A percentile compares a stretch with the other conserved stretches of the same genome.
phyloP scores from a whole-genome alignment of 139 green algal genomes.

The Spirogloea muscicola region DNA sequence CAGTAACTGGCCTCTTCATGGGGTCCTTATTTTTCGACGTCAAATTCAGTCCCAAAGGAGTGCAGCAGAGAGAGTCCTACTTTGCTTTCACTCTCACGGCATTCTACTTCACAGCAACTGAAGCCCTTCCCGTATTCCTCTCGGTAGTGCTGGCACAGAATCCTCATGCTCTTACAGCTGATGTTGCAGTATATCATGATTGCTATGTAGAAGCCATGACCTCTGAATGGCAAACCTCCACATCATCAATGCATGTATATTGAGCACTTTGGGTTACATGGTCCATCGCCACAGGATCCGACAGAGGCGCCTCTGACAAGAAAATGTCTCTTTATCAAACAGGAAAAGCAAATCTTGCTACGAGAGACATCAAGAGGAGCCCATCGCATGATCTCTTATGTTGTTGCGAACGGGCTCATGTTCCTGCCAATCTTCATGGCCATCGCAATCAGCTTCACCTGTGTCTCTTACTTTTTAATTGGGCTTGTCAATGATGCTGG shows the following conservation, averaged over 20 bases:
- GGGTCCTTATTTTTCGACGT: conserved; percentile 49
- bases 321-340: too few species aligned
- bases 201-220: too few species aligned
- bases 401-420: conserved; percentile 36
- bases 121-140: conserved; percentile 50
- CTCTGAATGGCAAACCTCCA: too few species aligned
- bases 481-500: conserved; percentile 5
- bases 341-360: conserved; percentile 50
- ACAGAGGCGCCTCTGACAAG: too few species aligned
- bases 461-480: conserved; percentile 44
- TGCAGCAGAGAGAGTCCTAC: conserved; percentile 25
- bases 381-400: conserved; percentile 47
- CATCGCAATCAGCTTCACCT: conserved; percentile 48
- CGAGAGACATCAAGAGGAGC: conserved; percentile 47
- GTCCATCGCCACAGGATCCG: too few species aligned
- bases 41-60: background rate
- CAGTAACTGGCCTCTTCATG: conserved; percentile 36
- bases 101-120: conserved; percentile 49
- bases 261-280: too few species aligned
- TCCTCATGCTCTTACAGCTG: too few species aligned
- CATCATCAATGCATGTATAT: too few species aligned
- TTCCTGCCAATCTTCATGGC: conserved; percentile 50
- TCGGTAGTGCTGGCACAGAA: too few species aligned
- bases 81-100: conserved; percentile 50
- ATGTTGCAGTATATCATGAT: too few species aligned